Conservation (phyloP, 257 asterid genomes). For the Solanum virginianum region DNA sequence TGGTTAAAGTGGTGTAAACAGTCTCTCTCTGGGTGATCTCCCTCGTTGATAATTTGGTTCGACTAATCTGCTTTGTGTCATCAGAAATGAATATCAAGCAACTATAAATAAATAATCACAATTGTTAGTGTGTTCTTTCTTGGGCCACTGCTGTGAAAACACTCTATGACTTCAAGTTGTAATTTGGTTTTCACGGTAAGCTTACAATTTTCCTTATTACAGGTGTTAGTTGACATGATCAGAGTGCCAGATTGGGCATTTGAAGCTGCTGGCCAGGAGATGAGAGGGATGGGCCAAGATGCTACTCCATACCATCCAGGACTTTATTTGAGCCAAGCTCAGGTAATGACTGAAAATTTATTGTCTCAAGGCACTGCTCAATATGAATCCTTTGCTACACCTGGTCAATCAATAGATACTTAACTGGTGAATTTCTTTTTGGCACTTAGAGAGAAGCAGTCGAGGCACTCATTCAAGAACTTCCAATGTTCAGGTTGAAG, state of each 20-base stretch:
- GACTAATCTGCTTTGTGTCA: background rate
- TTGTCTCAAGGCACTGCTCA: background rate
- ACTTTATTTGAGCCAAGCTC: conserved; percentile 60
- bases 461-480: conserved; percentile 94
- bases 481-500: conserved; percentile 77
- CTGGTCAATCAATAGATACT: background rate
- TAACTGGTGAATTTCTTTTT: background rate
- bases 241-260: conserved; percentile 74
- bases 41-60: background rate
- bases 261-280: conserved; percentile 76
- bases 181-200: background rate
- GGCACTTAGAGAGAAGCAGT: conserved; percentile 80
- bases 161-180: background rate
- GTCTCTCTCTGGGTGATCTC: background rate
- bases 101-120: background rate
- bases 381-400: background rate
- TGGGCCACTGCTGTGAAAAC: background rate
- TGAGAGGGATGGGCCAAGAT: conserved; percentile 76
- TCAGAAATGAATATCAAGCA: background rate
- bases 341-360: conserved; percentile 23
- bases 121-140: background rate
- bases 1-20: background rate
- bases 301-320: conserved; percentile 63
- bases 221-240: conserved; percentile 66
- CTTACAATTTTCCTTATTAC: conserved; percentile 2